Percentiles rank a stretch among this genome's conserved stretches.
Evolutionary conservation across 768 basidiomycete species (phyloP).

Genomic region (Suillus decipiens): DNA sequence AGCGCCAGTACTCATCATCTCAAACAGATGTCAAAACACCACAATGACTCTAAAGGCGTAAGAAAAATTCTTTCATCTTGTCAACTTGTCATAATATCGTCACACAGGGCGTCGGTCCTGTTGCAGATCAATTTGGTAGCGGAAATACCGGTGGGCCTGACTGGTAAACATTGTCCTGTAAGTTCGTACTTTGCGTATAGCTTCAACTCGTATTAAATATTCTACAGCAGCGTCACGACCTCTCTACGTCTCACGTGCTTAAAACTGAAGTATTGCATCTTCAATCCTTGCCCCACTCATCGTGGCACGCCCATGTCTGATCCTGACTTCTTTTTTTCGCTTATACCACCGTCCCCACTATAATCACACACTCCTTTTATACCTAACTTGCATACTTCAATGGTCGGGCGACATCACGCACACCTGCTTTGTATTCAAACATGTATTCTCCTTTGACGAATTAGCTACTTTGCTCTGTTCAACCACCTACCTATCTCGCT

Average conservation of each 20-base stretch:
- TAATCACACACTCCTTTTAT: constrained; percentile 14
- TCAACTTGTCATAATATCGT: constrained; percentile 11
- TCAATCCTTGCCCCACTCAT: background rate
- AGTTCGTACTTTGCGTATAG: background rate
- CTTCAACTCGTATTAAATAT: background rate
- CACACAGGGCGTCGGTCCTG: constrained; percentile 17
- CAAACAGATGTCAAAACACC: constrained; percentile 15
- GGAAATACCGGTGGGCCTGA: constrained; percentile 22
- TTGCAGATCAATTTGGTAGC: constrained; percentile 21
- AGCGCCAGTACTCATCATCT: constrained; percentile 7
- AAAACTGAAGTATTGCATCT: background rate
- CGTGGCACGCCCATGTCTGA: background rate
- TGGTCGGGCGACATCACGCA: background rate
- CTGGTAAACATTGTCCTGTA: constrained; percentile 23
- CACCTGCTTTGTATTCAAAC: constrained; percentile 9
- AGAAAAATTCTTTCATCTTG: background rate
- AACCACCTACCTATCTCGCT: background rate
- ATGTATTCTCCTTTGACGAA: constrained; percentile 3
- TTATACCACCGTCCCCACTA: constrained; percentile 4
- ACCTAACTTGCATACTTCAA: constrained; percentile 11
- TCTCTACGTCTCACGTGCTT: background rate
- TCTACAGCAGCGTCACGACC: background rate
- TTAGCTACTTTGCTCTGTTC: background rate
- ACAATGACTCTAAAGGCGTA: constrained; percentile 14
- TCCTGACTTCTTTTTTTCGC: background rate